Evolutionary conservation across 192 early-diverging fungal species (phyloP).

Genomic region (Allomyces macrogynus): DNA sequence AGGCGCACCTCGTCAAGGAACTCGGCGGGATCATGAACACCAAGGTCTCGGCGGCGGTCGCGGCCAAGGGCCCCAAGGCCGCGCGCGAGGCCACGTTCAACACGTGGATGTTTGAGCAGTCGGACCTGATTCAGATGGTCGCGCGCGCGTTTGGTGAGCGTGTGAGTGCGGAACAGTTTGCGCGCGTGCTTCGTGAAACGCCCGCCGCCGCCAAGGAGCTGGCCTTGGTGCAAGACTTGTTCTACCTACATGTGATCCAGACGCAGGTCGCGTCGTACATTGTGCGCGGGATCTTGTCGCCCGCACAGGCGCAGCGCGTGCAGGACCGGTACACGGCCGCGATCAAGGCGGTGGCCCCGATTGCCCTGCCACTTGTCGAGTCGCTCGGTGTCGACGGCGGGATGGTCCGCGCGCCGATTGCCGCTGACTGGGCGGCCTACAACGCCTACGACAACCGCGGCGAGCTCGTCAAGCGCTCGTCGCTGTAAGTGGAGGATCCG

Average conservation of each 20-base stretch:
- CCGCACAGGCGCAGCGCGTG: slow-evolving; percentile 20
- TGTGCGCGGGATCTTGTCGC: slow-evolving; percentile 21
- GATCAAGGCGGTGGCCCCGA: slow-evolving; percentile 28
- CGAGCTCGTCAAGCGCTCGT: slow-evolving; percentile 8
- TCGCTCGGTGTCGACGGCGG: slow-evolving; percentile 34
- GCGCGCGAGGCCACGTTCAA: slow-evolving; percentile 34
- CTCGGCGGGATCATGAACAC: slow-evolving; percentile 24
- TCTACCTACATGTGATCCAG: slow-evolving; percentile 24
- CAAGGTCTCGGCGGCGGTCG: slow-evolving; percentile 12
- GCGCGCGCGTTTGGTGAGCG: slow-evolving; percentile 47
- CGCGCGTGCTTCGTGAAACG: slow-evolving; percentile 11
- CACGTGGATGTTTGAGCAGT: slow-evolving; percentile 57
- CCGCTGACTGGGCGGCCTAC: slow-evolving; percentile 41
- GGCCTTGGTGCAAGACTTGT: slow-evolving; percentile 23
- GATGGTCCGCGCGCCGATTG: slow-evolving; percentile 49
- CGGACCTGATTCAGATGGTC: slow-evolving; percentile 42
- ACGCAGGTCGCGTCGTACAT: slow-evolving; percentile 36
- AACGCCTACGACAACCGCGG: slow-evolving; percentile 46
- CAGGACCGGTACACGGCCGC: slow-evolving; percentile 19
- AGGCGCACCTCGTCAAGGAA: slow-evolving; percentile 12
- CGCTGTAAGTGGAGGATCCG: too few species aligned
- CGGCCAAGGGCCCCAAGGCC: background rate
- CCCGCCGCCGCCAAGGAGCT: slow-evolving; percentile 14
- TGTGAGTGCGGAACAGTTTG: slow-evolving; percentile 33
- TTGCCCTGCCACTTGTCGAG: slow-evolving; percentile 26